Base-by-base conservation (phyloP, 1,284 basidiomycete genomes). In the Leccinum ponderosum region DNA sequence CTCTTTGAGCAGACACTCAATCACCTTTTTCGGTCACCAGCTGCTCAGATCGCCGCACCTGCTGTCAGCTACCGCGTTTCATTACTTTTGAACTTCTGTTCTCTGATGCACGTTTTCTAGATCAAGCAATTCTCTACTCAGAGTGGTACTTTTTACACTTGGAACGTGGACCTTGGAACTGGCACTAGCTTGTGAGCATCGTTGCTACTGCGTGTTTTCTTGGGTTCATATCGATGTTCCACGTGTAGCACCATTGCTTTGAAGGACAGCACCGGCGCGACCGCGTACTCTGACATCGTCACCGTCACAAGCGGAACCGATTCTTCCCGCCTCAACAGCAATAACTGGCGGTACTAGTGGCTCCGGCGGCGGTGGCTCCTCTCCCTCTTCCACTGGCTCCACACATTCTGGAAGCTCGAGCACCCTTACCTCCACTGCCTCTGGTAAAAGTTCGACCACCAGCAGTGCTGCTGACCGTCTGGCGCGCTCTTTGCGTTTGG, bases 241-340 rank as follows among this genome's bases (percentile, higher is more conserved):
- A 57, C n/a, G 5, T 57, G 42, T 59, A 90, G 89, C 65, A 83
- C 81, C 14, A 66, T 83, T 51, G 64, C 69, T 14, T 62, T 89
- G 62, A 87, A 84, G 73, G 92, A 93, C 67, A 74, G 71, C 64
- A 83, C 82, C 17, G 92, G 91, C 37, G 50, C 68, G 2, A 71
- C 69, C 8, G 83, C 80, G 4, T 93, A 81, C 77, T 83, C 84
- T 11, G 83, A 84, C 63, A 74, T 78, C 2, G 76, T 87, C 56
- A 84, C 78, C 2, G 75, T 92, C 60, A 70, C 76, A 62, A n/a
- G 70, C 5, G 79, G 85, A 44, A 62, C 75, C 15, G 75, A 78
- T 62, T 70, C 70, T 20, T 64, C 67, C 52, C 79, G 77, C 35
- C 9, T 70, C 44, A 75, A 55, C 58, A 29, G 57, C 2, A 12